These are phyloP conservation scores for Blastobotrys illinoisensis DNA, from an alignment of 1,139 yeast genomes.

Conservation along the genomic window DNA sequence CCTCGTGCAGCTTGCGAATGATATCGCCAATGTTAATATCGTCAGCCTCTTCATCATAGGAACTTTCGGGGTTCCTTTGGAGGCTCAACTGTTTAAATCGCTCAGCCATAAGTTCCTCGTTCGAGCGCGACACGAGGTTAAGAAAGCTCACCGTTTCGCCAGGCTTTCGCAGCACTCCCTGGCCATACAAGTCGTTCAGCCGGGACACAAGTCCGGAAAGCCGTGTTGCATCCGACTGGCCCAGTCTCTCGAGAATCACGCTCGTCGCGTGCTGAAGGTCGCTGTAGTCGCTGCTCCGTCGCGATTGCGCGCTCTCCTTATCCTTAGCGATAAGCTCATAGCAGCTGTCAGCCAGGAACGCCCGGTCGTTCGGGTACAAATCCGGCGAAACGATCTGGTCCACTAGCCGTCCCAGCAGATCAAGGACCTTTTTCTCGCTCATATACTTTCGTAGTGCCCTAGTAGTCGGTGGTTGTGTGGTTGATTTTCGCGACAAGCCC, in stretches of 20 bases:
- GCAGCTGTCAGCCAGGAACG: constrained; percentile 5
- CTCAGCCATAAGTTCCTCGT: constrained; percentile 1
- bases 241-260: constrained; percentile 5
- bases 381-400: background rate
- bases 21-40: constrained; percentile 12
- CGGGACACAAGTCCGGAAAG: constrained; percentile 10
- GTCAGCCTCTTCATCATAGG: background rate
- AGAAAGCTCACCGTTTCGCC: constrained; percentile 12
- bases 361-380: background rate
- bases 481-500: background rate
- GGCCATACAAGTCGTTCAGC: constrained; percentile 9
- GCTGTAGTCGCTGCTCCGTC: constrained; percentile 6
- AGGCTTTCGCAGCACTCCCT: constrained; percentile 11
- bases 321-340: constrained; percentile 4
- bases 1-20: constrained; percentile 12
- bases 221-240: background rate
- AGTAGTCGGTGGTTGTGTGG: background rate
- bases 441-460: constrained; percentile 2
- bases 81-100: constrained; percentile 9
- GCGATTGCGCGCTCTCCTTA: constrained; percentile 2
- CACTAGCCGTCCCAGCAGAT: constrained; percentile 6
- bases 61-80: constrained; percentile 3
- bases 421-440: constrained; percentile 9
- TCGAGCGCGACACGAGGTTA: background rate
- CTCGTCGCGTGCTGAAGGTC: constrained; percentile 10